These are phyloP conservation scores for Colletotrichum melonis DNA, from an alignment of 2,329 filamentous ascomycete genomes.

Conservation along the genomic window DNA sequence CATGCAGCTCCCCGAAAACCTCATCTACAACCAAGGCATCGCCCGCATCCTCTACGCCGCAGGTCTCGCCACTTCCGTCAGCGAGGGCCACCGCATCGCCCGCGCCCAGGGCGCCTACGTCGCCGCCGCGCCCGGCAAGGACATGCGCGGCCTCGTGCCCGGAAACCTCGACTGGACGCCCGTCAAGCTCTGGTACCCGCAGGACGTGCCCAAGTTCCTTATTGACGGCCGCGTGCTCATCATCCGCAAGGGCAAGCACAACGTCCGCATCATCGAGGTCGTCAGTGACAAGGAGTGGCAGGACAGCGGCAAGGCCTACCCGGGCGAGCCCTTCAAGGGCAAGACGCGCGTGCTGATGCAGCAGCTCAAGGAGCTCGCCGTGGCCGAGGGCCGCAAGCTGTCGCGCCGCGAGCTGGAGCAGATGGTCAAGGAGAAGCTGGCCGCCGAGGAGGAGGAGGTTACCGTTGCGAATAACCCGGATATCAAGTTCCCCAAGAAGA, in stretches of 20 bases:
- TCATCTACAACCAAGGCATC: conserved; percentile 66
- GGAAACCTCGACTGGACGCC: conserved; percentile 70
- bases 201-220: conserved; percentile 69
- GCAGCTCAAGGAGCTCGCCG: conserved; percentile 49
- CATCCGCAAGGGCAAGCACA: conserved; percentile 72
- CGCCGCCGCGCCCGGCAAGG: conserved; percentile 59
- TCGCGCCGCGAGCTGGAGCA: conserved; percentile 42
- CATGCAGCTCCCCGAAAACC: conserved; percentile 68
- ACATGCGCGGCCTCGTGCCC: conserved; percentile 55
- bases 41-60: conserved; percentile 69
- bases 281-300: conserved; percentile 67
- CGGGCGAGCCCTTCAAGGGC: conserved; percentile 64
- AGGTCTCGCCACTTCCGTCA: conserved; percentile 66
- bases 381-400: conserved; percentile 43
- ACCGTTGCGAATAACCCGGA: conserved; percentile 53
- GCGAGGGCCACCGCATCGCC: conserved; percentile 70
- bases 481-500: conserved; percentile 50
- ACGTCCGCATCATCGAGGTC: conserved; percentile 70
- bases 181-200: conserved; percentile 68
- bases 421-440: conserved; percentile 42
- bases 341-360: conserved; percentile 55
- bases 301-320: conserved; percentile 60
- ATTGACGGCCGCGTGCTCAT: conserved; percentile 70
- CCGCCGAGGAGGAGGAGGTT: conserved; percentile 38
- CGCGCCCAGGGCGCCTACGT: conserved; percentile 69